Conservation (phyloP, 352 stramenopile species). For the Blastocystis sp. region DNA sequence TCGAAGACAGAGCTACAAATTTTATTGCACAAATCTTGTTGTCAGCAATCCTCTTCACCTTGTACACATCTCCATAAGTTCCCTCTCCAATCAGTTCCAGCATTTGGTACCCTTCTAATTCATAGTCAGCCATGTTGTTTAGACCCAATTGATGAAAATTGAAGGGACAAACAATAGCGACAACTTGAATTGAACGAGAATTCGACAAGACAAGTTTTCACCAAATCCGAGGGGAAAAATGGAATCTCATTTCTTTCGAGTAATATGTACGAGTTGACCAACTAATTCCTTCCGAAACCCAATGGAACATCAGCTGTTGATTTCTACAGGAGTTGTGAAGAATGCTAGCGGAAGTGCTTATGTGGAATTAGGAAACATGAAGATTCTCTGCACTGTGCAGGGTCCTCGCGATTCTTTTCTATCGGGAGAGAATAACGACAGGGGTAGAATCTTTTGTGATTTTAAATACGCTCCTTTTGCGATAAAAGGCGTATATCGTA, state of each 20-base stretch:
- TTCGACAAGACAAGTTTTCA: too few species aligned
- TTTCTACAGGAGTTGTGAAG: constrained; percentile 44
- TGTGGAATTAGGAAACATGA: constrained; percentile 59
- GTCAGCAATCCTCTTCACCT: background rate
- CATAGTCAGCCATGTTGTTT: constrained; percentile 13
- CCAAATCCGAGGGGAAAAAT: too few species aligned
- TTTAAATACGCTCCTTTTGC: constrained; percentile 60
- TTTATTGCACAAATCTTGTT: constrained; percentile 48
- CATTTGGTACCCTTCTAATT: constrained; percentile 28
- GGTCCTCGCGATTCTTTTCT: constrained; percentile 42
- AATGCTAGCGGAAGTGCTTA: constrained; percentile 55
- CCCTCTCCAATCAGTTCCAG: constrained; percentile 51
- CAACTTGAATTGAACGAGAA: background rate
- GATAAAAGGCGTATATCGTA: background rate
- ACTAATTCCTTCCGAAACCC: background rate
- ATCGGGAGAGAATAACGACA: background rate
- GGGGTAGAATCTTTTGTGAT: constrained; percentile 51
- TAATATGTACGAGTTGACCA: background rate
- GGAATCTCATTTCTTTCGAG: too few species aligned
- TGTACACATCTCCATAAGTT: constrained; percentile 61
- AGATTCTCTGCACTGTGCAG: constrained; percentile 48
- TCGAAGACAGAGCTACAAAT: background rate
- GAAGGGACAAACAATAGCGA: background rate
- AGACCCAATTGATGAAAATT: background rate
- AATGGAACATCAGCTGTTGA: constrained; percentile 43